Conservation (phyloP, 2,329 filamentous ascomycete genomes). For the Phialocephala sp. region DNA sequence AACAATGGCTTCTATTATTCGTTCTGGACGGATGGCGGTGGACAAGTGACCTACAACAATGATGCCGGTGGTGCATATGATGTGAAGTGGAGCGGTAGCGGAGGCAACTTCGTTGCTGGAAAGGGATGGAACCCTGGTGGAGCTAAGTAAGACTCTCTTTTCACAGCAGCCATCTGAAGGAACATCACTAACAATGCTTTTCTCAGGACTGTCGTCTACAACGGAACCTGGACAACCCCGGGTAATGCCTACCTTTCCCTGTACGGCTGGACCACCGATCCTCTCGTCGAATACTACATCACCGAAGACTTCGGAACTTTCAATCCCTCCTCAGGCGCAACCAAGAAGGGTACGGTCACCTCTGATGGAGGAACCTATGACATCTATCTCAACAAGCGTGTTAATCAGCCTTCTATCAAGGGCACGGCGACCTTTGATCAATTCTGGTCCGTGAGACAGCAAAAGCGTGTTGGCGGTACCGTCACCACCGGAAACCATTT, state of each 20-base stretch:
- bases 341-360: conserved; percentile 55
- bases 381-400: conserved; percentile 45
- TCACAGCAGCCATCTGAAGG: not conserved
- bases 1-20: conserved; percentile 13
- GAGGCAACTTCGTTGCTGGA: conserved; percentile 9
- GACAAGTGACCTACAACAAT: conserved; percentile 13
- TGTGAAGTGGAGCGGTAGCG: conserved; percentile 9
- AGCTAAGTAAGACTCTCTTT: not conserved
- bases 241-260: conserved; percentile 57
- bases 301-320: conserved; percentile 58
- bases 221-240: conserved; percentile 47
- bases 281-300: conserved; percentile 53
- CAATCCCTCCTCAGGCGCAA: conserved; percentile 54
- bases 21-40: conserved; percentile 8
- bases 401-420: conserved; percentile 51
- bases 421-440: conserved; percentile 58
- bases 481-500: conserved; percentile 58
- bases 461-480: conserved; percentile 56
- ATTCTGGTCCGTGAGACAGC: conserved; percentile 57
- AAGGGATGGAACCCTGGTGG: conserved; percentile 15
- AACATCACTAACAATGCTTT: not conserved
- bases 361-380: conserved; percentile 59
- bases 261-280: conserved; percentile 57
- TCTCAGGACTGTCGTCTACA: conserved; percentile 48
- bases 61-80: conserved; percentile 3